These are phyloP conservation scores for Tetrapisispora nanseiensis DNA, from an alignment of 805 yeast species.

Conservation along the genomic window DNA sequence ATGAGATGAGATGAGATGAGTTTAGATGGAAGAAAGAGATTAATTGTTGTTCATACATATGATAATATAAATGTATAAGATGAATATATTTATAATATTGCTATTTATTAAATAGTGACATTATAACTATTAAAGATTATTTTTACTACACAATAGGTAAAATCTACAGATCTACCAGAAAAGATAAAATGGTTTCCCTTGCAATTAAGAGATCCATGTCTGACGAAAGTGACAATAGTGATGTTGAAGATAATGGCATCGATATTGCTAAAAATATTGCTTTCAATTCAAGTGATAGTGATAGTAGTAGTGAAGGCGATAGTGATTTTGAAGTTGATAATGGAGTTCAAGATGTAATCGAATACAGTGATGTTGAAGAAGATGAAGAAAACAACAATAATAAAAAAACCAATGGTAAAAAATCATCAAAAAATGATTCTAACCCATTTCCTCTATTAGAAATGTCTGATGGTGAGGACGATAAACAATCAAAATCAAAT, in stretches of 20 bases:
- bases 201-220: neutral
- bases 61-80: too few relatives aligned
- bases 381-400: slow-evolving; percentile 30
- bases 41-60: too few relatives aligned
- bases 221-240: slow-evolving; percentile 30
- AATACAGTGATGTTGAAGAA: slow-evolving; percentile 18
- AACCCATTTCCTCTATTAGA: slow-evolving; percentile 41
- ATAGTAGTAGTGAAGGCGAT: slow-evolving; percentile 29
- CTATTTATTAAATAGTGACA: too few relatives aligned
- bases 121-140: too few relatives aligned
- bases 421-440: slow-evolving; percentile 7
- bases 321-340: slow-evolving; percentile 13
- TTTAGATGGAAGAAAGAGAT: too few relatives aligned
- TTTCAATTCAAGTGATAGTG: slow-evolving; percentile 31
- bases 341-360: slow-evolving; percentile 17
- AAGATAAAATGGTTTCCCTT: neutral
- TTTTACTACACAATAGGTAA: too few relatives aligned
- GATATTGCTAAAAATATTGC: slow-evolving; percentile 60
- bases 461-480: slow-evolving; percentile 42
- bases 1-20: slow-evolving; percentile 10
- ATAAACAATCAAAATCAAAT: slow-evolving; percentile 14
- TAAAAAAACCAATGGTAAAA: slow-evolving; percentile 10
- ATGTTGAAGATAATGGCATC: slow-evolving; percentile 30
- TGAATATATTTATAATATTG: too few relatives aligned
- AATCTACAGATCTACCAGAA: too few relatives aligned